These are phyloP conservation scores for Moricandia arvensis DNA, from an alignment of 345 rosid genomes.

Conservation along the genomic window DNA sequence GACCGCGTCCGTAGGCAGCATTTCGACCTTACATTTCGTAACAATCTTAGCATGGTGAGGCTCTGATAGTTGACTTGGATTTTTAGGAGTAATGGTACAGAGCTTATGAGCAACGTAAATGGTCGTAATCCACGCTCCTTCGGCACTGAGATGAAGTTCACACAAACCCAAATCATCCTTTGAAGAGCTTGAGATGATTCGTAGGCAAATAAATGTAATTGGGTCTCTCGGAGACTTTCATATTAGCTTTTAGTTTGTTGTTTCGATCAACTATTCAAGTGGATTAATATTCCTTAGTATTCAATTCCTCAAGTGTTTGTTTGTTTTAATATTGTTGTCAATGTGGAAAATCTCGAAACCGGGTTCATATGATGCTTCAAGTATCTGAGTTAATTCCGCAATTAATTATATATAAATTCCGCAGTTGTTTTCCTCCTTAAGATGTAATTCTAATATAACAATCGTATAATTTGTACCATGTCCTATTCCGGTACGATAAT, in stretches of 20 bases:
- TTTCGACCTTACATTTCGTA: constrained; percentile 31
- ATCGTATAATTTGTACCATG: neutral
- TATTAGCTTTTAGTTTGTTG: constrained; percentile 15
- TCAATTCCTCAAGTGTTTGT: no score
- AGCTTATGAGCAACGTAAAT: constrained; percentile 41
- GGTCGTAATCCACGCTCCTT: constrained; percentile 25
- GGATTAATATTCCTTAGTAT: neutral
- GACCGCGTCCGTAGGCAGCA: constrained; percentile 29
- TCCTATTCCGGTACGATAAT: no score
- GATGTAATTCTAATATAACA: neutral
- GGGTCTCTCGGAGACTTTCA: neutral
- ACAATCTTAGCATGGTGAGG: constrained; percentile 26
- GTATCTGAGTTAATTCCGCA: no score
- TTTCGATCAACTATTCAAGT: neutral
- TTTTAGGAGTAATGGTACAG: constrained; percentile 65
- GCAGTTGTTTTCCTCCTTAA: neutral
- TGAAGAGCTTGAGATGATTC: constrained; percentile 29
- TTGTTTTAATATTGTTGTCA: no score
- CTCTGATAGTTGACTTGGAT: constrained; percentile 66
- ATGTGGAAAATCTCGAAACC: no score
- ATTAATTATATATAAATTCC: neutral
- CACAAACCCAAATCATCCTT: constrained; percentile 35
- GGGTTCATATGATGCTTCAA: no score
- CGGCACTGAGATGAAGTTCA: constrained; percentile 24
- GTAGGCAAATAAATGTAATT: neutral